Conservation (phyloP, 208 protist species). For the Crithidia acanthocephali region DNA sequence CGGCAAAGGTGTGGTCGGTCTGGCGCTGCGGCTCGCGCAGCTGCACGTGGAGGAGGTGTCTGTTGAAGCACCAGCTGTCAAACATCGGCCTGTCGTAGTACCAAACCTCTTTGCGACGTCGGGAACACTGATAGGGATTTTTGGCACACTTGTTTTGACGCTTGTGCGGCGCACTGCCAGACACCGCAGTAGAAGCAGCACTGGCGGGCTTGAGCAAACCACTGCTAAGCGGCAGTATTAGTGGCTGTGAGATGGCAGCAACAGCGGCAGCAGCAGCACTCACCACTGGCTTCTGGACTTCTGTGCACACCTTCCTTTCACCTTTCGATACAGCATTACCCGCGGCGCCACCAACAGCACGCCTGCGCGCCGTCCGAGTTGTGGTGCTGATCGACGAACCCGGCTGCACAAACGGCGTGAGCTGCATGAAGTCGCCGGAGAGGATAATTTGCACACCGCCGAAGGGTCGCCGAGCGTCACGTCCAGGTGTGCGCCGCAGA, state of each 20-base stretch:
- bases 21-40: slow-evolving; percentile 60
- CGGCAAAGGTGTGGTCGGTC: slow-evolving; percentile 55
- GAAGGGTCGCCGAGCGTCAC: slow-evolving; percentile 54
- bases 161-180: not conserved
- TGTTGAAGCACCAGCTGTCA: slow-evolving; percentile 65
- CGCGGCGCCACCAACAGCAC: not conserved
- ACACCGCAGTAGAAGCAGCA: no score
- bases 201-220: no score
- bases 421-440: slow-evolving; percentile 94
- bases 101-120: slow-evolving; percentile 9
- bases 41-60: slow-evolving; percentile 67
- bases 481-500: slow-evolving; percentile 54
- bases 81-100: slow-evolving; percentile 67
- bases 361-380: not conserved
- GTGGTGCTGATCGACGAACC: not conserved
- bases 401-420: slow-evolving; percentile 61
- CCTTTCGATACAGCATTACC: not conserved
- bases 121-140: not conserved
- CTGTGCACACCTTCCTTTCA: not conserved
- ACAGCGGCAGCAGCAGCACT: no score
- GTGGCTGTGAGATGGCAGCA: no score
- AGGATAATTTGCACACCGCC: slow-evolving; percentile 93
- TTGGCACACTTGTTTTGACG: not conserved
- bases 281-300: not conserved
- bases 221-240: no score